A percentile compares a stretch with the other conserved stretches of the same genome.
Evolutionary conservation across 768 basidiomycete species (phyloP).

Genomic region (Mrakia gelida): DNA sequence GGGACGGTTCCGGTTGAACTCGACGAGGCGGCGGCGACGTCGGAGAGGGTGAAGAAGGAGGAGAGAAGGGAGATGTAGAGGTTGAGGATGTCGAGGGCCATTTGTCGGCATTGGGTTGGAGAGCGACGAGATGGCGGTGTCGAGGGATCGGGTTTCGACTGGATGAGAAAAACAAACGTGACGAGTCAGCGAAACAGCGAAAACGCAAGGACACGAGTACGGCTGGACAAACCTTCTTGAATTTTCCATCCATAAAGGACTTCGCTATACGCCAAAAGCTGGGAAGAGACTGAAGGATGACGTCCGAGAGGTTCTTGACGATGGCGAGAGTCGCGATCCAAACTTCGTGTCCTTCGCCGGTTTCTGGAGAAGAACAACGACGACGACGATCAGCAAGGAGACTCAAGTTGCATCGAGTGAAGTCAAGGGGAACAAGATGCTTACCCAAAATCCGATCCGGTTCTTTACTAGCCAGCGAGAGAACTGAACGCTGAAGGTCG

Average conservation of each 20-base stretch:
- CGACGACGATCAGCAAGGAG: not conserved
- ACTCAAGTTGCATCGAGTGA: not conserved
- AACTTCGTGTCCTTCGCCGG: slow-evolving; percentile 64
- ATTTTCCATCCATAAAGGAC: slow-evolving; percentile 88
- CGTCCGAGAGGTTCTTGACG: slow-evolving; percentile 82
- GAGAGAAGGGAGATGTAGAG: slow-evolving; percentile 79
- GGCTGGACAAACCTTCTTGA: slow-evolving; percentile 40
- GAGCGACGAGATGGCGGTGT: slow-evolving; percentile 58
- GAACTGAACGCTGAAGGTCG: slow-evolving; percentile 35
- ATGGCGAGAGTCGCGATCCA: slow-evolving; percentile 77
- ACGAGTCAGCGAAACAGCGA: not conserved
- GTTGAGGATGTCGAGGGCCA: slow-evolving; percentile 82
- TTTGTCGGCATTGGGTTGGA: slow-evolving; percentile 72
- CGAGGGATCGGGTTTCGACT: not conserved
- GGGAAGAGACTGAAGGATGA: slow-evolving; percentile 74
- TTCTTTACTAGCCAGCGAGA: slow-evolving; percentile 11
- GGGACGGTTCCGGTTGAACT: slow-evolving; percentile 52
- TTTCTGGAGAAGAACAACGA: slow-evolving; percentile 50
- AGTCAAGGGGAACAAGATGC: not conserved
- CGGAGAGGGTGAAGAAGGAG: slow-evolving; percentile 78
- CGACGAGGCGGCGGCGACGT: slow-evolving; percentile 51
- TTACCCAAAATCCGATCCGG: not conserved
- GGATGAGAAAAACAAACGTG: not conserved
- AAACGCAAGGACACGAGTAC: too few species aligned
- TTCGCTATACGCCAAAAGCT: slow-evolving; percentile 91